Evolutionary conservation across 306 rosid species (phyloP), one percentile per base, ranked within the genome.

Genomic region (Chamaecrista fasciculata): DNA sequence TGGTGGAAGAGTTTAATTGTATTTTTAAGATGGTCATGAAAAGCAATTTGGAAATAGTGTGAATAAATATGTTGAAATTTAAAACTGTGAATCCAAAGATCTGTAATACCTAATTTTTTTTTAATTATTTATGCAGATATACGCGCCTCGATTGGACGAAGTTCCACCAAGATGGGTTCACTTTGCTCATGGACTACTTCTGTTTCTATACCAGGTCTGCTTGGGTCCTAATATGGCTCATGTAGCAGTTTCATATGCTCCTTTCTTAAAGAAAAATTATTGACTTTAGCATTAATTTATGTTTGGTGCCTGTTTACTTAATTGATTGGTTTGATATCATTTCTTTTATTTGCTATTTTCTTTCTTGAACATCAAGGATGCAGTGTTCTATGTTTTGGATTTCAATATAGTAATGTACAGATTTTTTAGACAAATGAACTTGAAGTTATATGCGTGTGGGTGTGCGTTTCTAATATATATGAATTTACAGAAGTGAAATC

Each of bases 91-190:
- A 29, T 29, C 6, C 16, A n/a, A 18, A 16, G 34, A n/a, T 42
- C 46, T n/a, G 2, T 40, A 12, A n/a, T 10, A 3, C 46, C 18
- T 1, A 59, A 8, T 33, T 33, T 33, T 33, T 9, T 47, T 66
- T 31, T 48, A 26, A n/a, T 76, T 37, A 47, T 12, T 66, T 23
- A 69, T 83, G 46, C 83, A 95, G 97, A 82, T 91, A 48, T 89
- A 87, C 84, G 89, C 99, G 56, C 97, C 95, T 69, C 86, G 49
- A 6, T 71, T 91, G 85, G 97, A 91, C 84, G 44, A 92, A 4
- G 79, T 95, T 85, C 97, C 99, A 72, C 99, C 99, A 39, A 87
- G 96, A 86, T 91, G 99, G 99, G 95, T 91, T 78, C 79, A 89
- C 81, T 78, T 95, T 66, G 86, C 95, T 7, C 99, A 95, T 77